Evolutionary conservation across 495 filamentous ascomycete genomes (phyloP).

Genomic region (Lindgomyces ingoldianus): DNA sequence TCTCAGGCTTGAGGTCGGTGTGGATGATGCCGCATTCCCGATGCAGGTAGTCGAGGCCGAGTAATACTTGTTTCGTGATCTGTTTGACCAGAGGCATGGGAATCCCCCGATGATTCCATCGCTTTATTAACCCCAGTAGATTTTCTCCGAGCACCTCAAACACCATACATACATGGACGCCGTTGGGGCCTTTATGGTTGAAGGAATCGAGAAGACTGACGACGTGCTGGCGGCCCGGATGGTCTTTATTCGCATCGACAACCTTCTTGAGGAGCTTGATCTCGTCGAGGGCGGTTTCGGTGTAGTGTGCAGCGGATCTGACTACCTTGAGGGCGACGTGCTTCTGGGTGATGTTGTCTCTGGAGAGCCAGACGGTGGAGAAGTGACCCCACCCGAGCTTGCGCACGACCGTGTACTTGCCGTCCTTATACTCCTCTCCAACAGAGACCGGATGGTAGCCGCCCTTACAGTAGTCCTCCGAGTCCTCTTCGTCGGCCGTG

Average conservation of each 20-base stretch:
- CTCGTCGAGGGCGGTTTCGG: conserved; percentile 97
- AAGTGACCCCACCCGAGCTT: conserved; percentile 99
- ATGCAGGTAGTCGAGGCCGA: conserved; percentile 94
- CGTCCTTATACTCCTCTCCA: conserved; percentile 96
- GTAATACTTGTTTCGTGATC: conserved; percentile 95
- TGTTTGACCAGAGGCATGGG: conserved; percentile 96
- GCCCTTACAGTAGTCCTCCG: conserved; percentile 98
- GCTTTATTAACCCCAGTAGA: conserved; percentile 91
- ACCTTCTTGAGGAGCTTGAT: conserved; percentile 98
- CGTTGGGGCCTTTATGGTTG: conserved; percentile 96
- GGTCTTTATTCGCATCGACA: conserved; percentile 79
- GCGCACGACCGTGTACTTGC: conserved; percentile 91
- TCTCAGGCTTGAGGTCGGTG: conserved; percentile 96
- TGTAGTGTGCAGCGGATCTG: conserved; percentile 95
- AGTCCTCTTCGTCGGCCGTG: conserved; percentile 97
- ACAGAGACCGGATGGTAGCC: conserved; percentile 94
- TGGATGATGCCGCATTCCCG: conserved; percentile 99
- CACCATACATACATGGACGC: conserved; percentile 97
- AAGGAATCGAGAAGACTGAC: conserved; percentile 96
- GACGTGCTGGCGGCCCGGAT: conserved; percentile 91
- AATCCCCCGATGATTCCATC: conserved; percentile 96
- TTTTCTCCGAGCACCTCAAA: conserved; percentile 98
- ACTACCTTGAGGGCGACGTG: conserved; percentile 98
- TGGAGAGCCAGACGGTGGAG: conserved; percentile 96
- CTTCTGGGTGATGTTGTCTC: conserved; percentile 85